Evolutionary conservation across 208 protist genomes (phyloP).

Genomic region (Wallacemonas sp.): DNA sequence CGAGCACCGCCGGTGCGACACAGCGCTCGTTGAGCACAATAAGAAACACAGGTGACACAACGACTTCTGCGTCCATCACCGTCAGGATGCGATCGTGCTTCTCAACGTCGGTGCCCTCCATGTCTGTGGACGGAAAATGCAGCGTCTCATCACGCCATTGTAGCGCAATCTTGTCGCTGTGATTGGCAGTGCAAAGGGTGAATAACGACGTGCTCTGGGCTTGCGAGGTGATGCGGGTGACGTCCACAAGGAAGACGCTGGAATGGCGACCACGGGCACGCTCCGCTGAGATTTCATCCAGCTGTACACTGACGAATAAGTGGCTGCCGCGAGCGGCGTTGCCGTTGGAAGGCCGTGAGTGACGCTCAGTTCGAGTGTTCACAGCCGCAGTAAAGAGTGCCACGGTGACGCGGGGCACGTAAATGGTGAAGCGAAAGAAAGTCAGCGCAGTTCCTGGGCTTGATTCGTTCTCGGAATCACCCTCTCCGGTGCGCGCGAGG

Average conservation of each 20-base stretch:
- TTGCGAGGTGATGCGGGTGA: background rate
- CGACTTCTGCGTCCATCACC: constrained; percentile 1
- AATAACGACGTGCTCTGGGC: background rate
- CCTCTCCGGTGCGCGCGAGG: background rate
- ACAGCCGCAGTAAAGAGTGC: background rate
- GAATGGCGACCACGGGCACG: background rate
- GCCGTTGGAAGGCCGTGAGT: too few relatives aligned
- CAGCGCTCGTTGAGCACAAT: constrained; percentile 15
- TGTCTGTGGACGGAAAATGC: background rate
- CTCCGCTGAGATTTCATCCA: constrained; percentile 10
- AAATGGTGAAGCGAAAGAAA: constrained; percentile 11
- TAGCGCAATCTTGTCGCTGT: background rate
- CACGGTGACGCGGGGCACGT: constrained; percentile 1
- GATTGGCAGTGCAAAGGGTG: background rate
- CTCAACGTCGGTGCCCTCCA: background rate
- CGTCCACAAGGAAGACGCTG: background rate
- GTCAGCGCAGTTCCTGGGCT: too few relatives aligned
- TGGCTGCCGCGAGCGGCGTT: too few relatives aligned
- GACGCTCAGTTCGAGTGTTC: too few relatives aligned
- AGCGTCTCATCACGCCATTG: constrained; percentile 9
- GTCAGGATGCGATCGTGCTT: constrained; percentile 1
- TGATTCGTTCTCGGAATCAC: background rate
- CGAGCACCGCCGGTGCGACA: background rate
- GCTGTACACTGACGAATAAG: constrained; percentile 1
- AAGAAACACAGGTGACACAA: constrained; percentile 9